phyloP scores from a whole-genome alignment of 305 asterid genomes.

The Fraxinus greggii region DNA sequence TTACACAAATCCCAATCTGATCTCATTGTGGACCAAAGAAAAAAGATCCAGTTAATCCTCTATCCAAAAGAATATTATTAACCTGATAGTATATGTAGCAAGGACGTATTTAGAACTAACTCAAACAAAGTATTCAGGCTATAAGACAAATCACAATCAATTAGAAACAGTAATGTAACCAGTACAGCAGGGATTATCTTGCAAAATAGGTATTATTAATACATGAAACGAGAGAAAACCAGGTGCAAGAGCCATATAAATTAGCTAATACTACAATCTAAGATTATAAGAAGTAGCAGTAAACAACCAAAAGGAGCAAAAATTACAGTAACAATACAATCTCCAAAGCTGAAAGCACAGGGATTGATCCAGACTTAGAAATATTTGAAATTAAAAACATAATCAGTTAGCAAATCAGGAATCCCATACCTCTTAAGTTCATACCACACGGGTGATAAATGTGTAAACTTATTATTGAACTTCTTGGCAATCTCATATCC shows the following conservation, averaged over 20 bases:
- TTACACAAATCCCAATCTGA: neutral
- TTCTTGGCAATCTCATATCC: slow-evolving; percentile 89
- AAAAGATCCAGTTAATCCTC: neutral
- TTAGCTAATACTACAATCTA: neutral
- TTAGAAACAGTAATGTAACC: neutral
- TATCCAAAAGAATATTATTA: neutral
- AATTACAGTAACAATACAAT: neutral
- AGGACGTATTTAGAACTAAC: neutral
- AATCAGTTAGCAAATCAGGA: slow-evolving; percentile 2
- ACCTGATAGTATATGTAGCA: neutral
- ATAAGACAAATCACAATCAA: neutral
- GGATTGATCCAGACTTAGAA: neutral
- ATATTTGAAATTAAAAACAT: neutral
- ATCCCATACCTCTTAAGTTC: slow-evolving; percentile 68
- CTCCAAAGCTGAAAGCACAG: neutral
- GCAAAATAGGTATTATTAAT: neutral
- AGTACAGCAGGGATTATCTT: neutral
- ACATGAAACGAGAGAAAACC: neutral
- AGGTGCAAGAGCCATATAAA: neutral
- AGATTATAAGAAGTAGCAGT: neutral
- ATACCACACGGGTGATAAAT: slow-evolving; percentile 96
- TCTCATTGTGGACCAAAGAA: neutral
- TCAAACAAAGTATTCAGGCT: neutral
- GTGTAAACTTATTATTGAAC: slow-evolving; percentile 75
- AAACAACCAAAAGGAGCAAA: neutral